Percentiles rank a stretch among this genome's conserved stretches.
Evolutionary conservation across 257 asterid genomes (phyloP).

Genomic region (Ocimum tenuiflorum): DNA sequence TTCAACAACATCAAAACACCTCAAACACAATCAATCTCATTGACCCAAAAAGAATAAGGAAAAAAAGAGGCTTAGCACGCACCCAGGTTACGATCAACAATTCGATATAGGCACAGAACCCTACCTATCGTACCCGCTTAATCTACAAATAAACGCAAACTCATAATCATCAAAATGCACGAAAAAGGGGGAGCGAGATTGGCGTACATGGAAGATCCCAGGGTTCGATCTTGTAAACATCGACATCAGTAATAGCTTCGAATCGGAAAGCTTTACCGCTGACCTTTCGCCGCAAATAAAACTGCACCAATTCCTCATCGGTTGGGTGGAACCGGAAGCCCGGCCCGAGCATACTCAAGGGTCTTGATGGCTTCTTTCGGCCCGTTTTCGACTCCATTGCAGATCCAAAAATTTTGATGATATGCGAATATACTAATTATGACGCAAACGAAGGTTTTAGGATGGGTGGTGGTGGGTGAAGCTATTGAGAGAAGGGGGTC

Average conservation of each 20-base stretch:
- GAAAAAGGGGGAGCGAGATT: neutral
- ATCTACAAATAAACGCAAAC: neutral
- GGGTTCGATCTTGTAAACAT: constrained; percentile 83
- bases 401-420: constrained; percentile 3
- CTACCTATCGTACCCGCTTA: neutral
- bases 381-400: constrained; percentile 17
- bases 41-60: neutral
- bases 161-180: neutral
- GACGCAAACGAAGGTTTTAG: neutral
- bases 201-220: constrained; percentile 87
- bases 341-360: constrained; percentile 58
- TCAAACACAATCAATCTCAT: neutral
- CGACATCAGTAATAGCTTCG: constrained; percentile 78
- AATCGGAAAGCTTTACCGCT: constrained; percentile 45
- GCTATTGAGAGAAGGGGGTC: neutral
- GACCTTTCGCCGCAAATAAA: constrained; percentile 62
- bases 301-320: constrained; percentile 83
- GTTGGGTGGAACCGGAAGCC: constrained; percentile 93
- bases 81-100: neutral
- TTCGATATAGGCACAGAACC: neutral
- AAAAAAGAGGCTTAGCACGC: neutral
- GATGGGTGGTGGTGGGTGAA: neutral
- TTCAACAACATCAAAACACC: neutral
- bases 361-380: constrained; percentile 21
- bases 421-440: neutral